phyloP scores from a whole-genome alignment of 345 rosid genomes.

The Geranium rotundifolium region DNA sequence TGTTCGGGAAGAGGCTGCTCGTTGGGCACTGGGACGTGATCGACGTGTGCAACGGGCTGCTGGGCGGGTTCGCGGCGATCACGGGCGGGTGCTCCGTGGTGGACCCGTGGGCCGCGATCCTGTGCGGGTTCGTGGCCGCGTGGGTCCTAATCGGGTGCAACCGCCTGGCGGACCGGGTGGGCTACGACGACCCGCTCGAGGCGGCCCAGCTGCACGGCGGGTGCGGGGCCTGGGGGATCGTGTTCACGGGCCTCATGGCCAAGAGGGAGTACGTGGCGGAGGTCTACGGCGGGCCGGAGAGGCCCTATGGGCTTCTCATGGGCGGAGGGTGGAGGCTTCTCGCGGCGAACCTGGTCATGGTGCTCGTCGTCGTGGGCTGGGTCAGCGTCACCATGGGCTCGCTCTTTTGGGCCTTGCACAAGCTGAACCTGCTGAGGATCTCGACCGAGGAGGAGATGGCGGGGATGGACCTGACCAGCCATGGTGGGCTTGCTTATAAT shows the following conservation, averaged over 20 bases:
- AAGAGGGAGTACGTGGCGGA: conserved; percentile 36
- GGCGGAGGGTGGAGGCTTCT: conserved; percentile 79
- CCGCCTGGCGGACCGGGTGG: conserved; percentile 45
- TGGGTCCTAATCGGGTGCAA: conserved; percentile 63
- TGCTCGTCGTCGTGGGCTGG: conserved; percentile 62
- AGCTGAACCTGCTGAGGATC: conserved; percentile 34
- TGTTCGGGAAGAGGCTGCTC: conserved; percentile 61
- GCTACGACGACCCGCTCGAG: conserved; percentile 66
- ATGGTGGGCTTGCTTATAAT: conserved; percentile 44
- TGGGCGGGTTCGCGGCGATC: conserved; percentile 86
- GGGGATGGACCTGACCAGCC: conserved; percentile 47
- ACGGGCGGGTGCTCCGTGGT: conserved; percentile 79
- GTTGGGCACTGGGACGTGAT: conserved; percentile 89
- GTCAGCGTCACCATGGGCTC: conserved; percentile 50
- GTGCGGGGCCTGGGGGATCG: conserved; percentile 80
- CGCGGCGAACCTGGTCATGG: conserved; percentile 69
- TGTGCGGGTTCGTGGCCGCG: conserved; percentile 79
- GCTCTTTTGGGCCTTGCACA: conserved; percentile 27
- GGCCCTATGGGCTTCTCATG: conserved; percentile 65
- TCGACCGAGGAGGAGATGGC: conserved; percentile 41
- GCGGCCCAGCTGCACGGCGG: conserved; percentile 93
- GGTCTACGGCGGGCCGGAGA: conserved; percentile 31
- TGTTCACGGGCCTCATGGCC: conserved; percentile 79
- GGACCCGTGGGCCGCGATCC: conserved; percentile 86
- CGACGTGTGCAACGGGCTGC: conserved; percentile 83